Percentiles rank a stretch among this genome's conserved stretches.
Conservation (phyloP, 805 yeast genomes). For the Teunomyces lycoperdinae region DNA sequence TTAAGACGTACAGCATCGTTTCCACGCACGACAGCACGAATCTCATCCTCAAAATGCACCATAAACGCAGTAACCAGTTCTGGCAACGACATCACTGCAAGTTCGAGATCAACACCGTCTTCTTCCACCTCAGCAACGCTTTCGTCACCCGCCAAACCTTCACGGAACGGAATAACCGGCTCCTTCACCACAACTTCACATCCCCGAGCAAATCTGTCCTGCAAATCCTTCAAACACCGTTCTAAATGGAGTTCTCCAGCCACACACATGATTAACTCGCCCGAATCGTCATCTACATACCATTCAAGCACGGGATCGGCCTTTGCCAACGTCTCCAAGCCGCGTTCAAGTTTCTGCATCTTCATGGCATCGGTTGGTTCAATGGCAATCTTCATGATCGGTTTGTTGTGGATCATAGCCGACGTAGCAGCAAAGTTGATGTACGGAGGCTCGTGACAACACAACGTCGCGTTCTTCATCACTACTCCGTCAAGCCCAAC, state of each 20-base stretch:
- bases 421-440: constrained; percentile 55
- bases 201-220: constrained; percentile 83
- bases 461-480: constrained; percentile 81
- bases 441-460: constrained; percentile 67
- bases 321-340: constrained; percentile 71
- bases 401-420: constrained; percentile 59
- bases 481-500: constrained; percentile 84
- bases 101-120: constrained; percentile 40
- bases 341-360: constrained; percentile 70
- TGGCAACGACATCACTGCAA: constrained; percentile 64
- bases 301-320: constrained; percentile 96
- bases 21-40: constrained; percentile 32
- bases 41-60: constrained; percentile 41
- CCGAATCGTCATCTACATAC: constrained; percentile 74
- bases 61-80: constrained; percentile 48
- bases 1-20: constrained; percentile 14
- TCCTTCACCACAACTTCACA: constrained; percentile 82
- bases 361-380: constrained; percentile 89
- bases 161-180: constrained; percentile 93
- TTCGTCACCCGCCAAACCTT: constrained; percentile 66
- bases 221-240: constrained; percentile 86
- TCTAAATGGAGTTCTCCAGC: constrained; percentile 97
- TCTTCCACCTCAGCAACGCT: constrained; percentile 16
- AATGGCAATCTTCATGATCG: constrained; percentile 92
- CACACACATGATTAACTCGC: constrained; percentile 90